These are phyloP conservation scores for Candida ulmi DNA, from an alignment of 805 yeast species.

Conservation along the genomic window DNA sequence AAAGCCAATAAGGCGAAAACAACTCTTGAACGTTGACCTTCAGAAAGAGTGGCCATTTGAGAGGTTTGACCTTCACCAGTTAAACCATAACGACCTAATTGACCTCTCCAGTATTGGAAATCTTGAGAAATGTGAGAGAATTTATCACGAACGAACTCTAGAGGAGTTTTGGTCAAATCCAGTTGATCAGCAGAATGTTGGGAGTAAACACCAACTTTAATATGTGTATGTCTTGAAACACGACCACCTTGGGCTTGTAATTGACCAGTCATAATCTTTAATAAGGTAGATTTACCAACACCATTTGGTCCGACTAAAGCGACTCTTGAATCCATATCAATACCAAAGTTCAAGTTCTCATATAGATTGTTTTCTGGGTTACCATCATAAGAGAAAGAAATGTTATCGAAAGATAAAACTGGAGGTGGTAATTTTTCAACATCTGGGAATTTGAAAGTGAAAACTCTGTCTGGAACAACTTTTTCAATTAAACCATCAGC, in stretches of 20 bases:
- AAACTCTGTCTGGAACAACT: slow-evolving; percentile 89
- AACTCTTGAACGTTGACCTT: slow-evolving; percentile 99
- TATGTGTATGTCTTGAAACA: slow-evolving; percentile 95
- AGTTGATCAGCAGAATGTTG: slow-evolving; percentile 99
- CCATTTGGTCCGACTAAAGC: slow-evolving; percentile 99
- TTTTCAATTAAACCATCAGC: slow-evolving; percentile 96
- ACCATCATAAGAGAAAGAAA: slow-evolving; percentile 87
- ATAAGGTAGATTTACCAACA: slow-evolving; percentile 95
- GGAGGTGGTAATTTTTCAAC: slow-evolving; percentile 99
- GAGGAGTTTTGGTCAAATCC: slow-evolving; percentile 90
- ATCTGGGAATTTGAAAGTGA: slow-evolving; percentile 88
- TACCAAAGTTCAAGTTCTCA: slow-evolving; percentile 91
- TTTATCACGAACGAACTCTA: slow-evolving; percentile 95
- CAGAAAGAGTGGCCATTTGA: slow-evolving; percentile 96
- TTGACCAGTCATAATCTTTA: slow-evolving; percentile 95
- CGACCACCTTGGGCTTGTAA: slow-evolving; percentile 88
- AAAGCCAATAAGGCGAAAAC: slow-evolving; percentile 94
- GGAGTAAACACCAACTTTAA: slow-evolving; percentile 97
- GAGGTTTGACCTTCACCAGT: slow-evolving; percentile 99
- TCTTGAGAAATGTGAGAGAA: slow-evolving; percentile 89
- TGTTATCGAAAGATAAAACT: slow-evolving; percentile 92
- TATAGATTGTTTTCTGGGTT: slow-evolving; percentile 81
- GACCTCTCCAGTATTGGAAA: slow-evolving; percentile 98
- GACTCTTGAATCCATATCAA: slow-evolving; percentile 98
- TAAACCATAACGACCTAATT: slow-evolving; percentile 95